Conservation (phyloP, 345 rosid genomes). For the Boechera divaricarpa region DNA sequence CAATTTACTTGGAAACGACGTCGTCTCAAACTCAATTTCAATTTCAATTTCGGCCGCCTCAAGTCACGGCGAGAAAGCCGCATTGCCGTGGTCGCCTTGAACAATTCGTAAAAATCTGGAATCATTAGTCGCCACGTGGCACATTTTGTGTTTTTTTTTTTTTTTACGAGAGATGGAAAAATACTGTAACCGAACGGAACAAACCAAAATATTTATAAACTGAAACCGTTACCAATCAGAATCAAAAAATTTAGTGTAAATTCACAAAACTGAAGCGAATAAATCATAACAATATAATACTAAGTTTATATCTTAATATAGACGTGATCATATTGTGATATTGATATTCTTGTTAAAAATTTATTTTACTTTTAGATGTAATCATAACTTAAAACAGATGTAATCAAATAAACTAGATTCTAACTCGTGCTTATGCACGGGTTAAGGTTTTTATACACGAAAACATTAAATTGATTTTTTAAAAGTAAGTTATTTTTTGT, state of each 20-base stretch:
- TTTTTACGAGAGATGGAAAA: not conserved
- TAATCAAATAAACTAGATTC: too few species aligned
- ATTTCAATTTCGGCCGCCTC: conserved; percentile 16
- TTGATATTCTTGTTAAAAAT: not conserved
- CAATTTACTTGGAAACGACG: conserved; percentile 14
- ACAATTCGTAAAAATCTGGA: not conserved
- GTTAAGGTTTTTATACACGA: too few species aligned
- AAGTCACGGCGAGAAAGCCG: conserved; percentile 16
- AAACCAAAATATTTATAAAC: not conserved
- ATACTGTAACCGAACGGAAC: not conserved
- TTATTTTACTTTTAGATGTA: not conserved
- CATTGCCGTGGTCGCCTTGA: not conserved
- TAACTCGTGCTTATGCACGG: too few species aligned
- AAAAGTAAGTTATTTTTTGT: too few species aligned
- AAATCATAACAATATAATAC: too few species aligned
- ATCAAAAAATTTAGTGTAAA: too few species aligned
- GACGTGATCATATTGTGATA: too few species aligned
- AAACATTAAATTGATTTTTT: too few species aligned
- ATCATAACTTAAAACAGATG: not conserved
- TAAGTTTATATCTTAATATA: too few species aligned
- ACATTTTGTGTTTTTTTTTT: not conserved
- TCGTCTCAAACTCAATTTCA: not conserved
- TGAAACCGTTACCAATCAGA: too few species aligned
- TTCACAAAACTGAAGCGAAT: too few species aligned
- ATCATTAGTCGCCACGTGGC: not conserved